Base-by-base conservation (phyloP, 495 filamentous ascomycete species). In the Chaetomium fimeti region DNA sequence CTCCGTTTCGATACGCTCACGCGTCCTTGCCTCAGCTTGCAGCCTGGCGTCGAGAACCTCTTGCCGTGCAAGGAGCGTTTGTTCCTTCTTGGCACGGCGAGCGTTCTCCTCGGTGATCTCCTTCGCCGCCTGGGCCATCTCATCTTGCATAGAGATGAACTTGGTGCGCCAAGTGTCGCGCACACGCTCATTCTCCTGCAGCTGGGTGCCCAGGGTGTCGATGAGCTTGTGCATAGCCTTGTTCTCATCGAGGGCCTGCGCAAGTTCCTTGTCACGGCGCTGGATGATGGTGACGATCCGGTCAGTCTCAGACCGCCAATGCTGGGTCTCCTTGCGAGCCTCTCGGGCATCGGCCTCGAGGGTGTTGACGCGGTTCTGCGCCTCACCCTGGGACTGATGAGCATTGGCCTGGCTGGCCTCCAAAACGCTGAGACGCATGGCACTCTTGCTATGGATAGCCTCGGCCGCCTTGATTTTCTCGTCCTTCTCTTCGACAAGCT, bases 41-140 rank as follows among this genome's bases (percentile, higher is more conserved):
- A 93, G 83, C 60, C 86, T 85, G 36, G 89, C 89, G 61, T 88
- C 87, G 25, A 97, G 83, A 52, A 93, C 85, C 62, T 96, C 91
- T 61, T 92, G 88, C 60, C 85, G 86, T 65, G 87, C 88, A 60
- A 85, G 78, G 63, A 91, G 83, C 52, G 88, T 84, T 68, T 93
- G 85, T 69, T 93, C 88, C 67, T 84, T 88, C 76, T 87, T 86
- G 52, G 82, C 80, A 78, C 87, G 91, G 25, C 82, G 79, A n/a
- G 87, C 84, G 70, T 92, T 91, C 71, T 97, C 92, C 61, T 87
- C 84, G 18, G 86, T 85, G 60, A 96, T 86, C 58, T 95, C 88
- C 49, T 83, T 81, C 60, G 88, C 87, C n/a, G 90, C 86, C 57
- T 77, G 80, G 13, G 86, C 83, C 88, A 98, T 91, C 61, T 97